phyloP scores from a whole-genome alignment of 176 grass and related monocot genomes.

The Elaeis guineensis region DNA sequence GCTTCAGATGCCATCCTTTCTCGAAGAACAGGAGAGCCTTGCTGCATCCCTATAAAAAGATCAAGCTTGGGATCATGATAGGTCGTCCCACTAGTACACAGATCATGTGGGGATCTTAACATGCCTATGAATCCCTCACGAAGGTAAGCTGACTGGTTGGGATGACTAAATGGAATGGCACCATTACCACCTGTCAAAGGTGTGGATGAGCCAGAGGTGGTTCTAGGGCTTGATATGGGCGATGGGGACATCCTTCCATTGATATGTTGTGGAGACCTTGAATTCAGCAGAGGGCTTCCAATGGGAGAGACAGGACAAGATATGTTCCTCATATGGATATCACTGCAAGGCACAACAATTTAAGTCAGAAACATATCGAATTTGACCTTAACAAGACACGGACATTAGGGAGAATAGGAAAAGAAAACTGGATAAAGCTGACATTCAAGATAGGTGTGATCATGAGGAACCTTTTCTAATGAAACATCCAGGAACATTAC shows the following conservation, averaged over 20 bases:
- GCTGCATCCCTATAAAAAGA: slow-evolving; percentile 42
- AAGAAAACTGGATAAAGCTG: too few species aligned
- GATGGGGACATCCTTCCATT: slow-evolving; percentile 88
- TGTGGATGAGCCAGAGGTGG: slow-evolving; percentile 81
- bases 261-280: slow-evolving; percentile 71
- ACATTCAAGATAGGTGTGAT: too few species aligned
- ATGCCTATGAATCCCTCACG: slow-evolving; percentile 42
- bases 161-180: slow-evolving; percentile 54
- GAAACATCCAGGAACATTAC: too few species aligned
- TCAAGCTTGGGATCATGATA: slow-evolving; percentile 17
- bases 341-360: slow-evolving; percentile 38
- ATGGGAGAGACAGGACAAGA: slow-evolving; percentile 95
- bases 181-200: slow-evolving; percentile 70
- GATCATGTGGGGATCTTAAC: slow-evolving; percentile 14
- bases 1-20: slow-evolving; percentile 55
- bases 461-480: too few species aligned
- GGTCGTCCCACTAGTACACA: slow-evolving; percentile 3
- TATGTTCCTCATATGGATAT: slow-evolving; percentile 65
- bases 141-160: slow-evolving; percentile 42
- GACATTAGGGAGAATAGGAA: too few species aligned
- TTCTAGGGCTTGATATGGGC: slow-evolving; percentile 89
- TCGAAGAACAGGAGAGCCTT: slow-evolving; percentile 36
- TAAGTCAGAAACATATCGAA: slow-evolving; percentile 6
- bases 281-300: slow-evolving; percentile 73
- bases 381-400: too few species aligned